Evolutionary conservation across 139 green algal genomes (phyloP).

Genomic region (Chlamydomonas sp.): DNA sequence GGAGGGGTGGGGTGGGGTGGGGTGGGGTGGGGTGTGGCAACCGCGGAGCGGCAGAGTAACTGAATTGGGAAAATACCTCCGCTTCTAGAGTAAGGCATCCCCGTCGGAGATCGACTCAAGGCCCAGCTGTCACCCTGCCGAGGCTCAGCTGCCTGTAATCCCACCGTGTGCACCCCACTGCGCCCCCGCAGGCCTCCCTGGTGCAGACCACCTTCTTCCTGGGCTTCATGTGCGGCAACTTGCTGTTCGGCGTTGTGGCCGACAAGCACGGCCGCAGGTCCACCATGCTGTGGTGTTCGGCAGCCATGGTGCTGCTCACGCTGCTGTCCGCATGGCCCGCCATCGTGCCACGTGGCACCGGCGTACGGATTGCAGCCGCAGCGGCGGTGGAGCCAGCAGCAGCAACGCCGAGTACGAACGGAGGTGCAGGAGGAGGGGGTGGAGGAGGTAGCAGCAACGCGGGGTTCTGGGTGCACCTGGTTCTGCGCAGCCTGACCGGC

Average conservation of each 20-base stretch:
- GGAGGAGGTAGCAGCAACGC: neutral
- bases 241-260: conserved; percentile 1
- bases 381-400: neutral
- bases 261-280: conserved; percentile 19
- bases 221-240: conserved; percentile 39
- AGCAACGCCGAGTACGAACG: neutral
- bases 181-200: neutral
- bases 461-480: conserved; percentile 11
- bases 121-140: too few relatives aligned
- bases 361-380: neutral
- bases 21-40: neutral
- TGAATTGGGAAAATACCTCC: too few relatives aligned
- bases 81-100: too few relatives aligned
- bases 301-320: neutral
- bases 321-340: neutral
- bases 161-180: too few relatives aligned
- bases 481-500: neutral
- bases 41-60: too few relatives aligned
- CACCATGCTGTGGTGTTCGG: neutral
- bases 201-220: conserved; percentile 35
- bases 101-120: too few relatives aligned
- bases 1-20: neutral
- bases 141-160: neutral
- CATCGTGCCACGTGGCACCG: neutral
- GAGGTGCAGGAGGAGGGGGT: neutral